phyloP scores from a whole-genome alignment of 2,329 filamentous ascomycete species.

The Byssoonygena ceratinophila region DNA sequence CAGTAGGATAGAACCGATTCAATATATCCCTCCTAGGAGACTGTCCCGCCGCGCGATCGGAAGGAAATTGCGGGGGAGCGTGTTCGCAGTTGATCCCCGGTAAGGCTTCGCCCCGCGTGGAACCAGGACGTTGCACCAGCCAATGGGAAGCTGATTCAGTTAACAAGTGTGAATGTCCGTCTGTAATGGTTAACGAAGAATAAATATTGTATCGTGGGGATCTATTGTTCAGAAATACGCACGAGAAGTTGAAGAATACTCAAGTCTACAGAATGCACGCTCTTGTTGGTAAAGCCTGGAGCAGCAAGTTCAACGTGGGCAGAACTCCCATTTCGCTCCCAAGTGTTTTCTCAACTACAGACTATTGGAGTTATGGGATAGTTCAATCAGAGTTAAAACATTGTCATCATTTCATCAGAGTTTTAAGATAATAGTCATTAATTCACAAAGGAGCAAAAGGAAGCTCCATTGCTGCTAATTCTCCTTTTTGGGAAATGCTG shows the following conservation, averaged over 20 bases:
- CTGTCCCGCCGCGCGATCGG: background rate
- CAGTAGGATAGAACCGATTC: background rate
- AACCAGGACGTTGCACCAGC: background rate
- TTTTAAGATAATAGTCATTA: constrained; percentile 20
- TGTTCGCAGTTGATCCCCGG: background rate
- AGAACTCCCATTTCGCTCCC: background rate
- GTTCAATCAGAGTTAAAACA: background rate
- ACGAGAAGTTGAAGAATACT: too few species aligned
- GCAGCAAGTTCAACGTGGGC: too few species aligned
- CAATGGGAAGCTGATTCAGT: too few species aligned
- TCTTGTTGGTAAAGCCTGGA: too few species aligned
- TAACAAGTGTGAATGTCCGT: too few species aligned
- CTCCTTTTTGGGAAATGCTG: background rate
- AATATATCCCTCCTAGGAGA: background rate
- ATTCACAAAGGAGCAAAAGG: constrained; percentile 1
- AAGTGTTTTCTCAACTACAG: background rate
- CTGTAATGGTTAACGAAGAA: background rate
- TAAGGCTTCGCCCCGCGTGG: constrained; percentile 1
- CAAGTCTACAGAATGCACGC: too few species aligned
- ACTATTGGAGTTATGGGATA: background rate
- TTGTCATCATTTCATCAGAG: constrained; percentile 4
- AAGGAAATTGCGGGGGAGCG: background rate
- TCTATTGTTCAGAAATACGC: too few species aligned
- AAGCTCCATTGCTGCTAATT: constrained; percentile 7
- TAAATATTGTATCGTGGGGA: background rate